phyloP scores from a whole-genome alignment of 352 stramenopile genomes.

The Phytophthora nicotianae region DNA sequence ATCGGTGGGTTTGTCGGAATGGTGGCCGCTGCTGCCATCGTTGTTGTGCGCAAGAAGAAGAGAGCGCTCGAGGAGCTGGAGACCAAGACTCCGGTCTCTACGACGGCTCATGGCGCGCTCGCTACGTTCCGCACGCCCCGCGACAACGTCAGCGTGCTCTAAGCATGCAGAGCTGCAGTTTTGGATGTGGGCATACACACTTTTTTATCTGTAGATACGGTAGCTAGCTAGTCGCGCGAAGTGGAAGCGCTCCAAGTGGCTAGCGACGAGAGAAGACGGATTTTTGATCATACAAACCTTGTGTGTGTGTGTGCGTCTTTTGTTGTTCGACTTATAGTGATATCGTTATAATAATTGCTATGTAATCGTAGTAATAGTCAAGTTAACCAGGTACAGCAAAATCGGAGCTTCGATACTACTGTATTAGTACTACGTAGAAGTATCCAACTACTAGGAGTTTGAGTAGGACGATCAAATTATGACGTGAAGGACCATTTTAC shows the following conservation, averaged over 20 bases:
- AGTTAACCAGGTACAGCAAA: no score
- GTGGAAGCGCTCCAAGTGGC: conserved; percentile 18
- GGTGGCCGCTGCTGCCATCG: conserved; percentile 57
- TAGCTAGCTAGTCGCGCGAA: conserved; percentile 25
- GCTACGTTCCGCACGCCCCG: conserved; percentile 60
- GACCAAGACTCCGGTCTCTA: conserved; percentile 52
- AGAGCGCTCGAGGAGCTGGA: conserved; percentile 58
- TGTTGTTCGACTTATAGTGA: background rate
- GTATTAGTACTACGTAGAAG: no score
- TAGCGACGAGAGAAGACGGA: conserved; percentile 22
- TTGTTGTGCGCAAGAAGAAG: conserved; percentile 78
- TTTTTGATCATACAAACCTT: conserved; percentile 27
- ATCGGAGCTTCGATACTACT: no score
- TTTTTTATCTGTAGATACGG: conserved; percentile 39
- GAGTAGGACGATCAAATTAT: no score
- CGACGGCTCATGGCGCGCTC: conserved; percentile 30
- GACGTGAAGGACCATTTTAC: no score
- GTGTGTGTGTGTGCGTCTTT: conserved; percentile 14
- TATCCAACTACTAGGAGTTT: no score
- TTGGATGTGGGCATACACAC: conserved; percentile 30
- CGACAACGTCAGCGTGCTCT: conserved; percentile 59
- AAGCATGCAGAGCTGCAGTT: conserved; percentile 19
- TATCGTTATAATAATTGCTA: no score
- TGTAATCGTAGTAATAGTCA: no score
- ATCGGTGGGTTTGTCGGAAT: conserved; percentile 43